Conservation (phyloP, 129 eudicot species). For the Cynara cardunculus region DNA sequence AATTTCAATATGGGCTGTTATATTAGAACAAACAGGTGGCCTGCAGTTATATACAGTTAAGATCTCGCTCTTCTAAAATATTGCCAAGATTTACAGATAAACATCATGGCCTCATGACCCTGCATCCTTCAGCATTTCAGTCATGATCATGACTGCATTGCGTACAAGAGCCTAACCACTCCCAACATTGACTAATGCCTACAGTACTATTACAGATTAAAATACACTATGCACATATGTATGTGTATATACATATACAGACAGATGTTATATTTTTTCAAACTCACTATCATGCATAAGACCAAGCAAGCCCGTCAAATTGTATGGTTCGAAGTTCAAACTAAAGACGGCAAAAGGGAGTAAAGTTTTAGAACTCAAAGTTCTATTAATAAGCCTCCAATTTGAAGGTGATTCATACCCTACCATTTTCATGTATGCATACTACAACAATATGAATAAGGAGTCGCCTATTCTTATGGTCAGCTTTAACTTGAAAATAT, state of each 20-base stretch:
- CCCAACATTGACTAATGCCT: neutral
- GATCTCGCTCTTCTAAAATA: neutral
- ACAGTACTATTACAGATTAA: neutral
- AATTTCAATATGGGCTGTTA: neutral
- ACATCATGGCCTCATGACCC: neutral
- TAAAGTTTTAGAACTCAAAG: neutral
- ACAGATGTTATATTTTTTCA: neutral
- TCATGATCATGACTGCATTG: neutral
- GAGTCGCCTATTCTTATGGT: neutral
- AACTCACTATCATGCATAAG: neutral
- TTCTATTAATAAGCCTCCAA: neutral
- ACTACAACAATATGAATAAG: neutral
- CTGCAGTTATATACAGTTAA: neutral
- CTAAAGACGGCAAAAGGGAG: neutral
- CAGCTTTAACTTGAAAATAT: neutral
- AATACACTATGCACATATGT: neutral
- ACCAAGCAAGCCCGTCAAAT: neutral
- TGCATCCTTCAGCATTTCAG: neutral
- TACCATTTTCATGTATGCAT: neutral
- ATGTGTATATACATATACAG: neutral
- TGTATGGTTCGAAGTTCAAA: neutral
- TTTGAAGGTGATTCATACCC: too few species aligned
- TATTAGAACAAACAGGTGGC: neutral
- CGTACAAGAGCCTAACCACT: neutral
- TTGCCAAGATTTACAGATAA: neutral